Base-by-base conservation (phyloP, 176 grass and related monocot species). In the Cenchrus americanus region DNA sequence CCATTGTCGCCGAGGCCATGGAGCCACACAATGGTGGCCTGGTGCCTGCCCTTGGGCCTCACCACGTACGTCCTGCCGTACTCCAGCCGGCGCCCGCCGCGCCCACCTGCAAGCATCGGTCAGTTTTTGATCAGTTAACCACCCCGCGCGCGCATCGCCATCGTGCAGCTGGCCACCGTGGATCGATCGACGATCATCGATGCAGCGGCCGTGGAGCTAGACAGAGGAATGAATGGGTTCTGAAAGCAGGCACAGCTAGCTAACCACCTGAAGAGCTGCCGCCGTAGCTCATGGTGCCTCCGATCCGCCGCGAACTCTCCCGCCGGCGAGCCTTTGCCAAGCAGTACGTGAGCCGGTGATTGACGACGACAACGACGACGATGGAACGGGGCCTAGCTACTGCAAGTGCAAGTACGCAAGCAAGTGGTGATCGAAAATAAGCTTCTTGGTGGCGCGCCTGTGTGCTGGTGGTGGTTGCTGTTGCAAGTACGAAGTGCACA, bases 1-100 rank as follows among this genome's bases (percentile, higher is more conserved):
- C 94, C 94, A 90, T 97, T 97, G 86, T 97, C 94, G n/a, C 94
- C 94, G 50, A 94, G 46, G 78, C 91, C 94, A 68, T 97, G 94
- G 90, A 97, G 91, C 94, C 94, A 97, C 43, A 97, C 91, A 82
- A 97, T 97, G 55, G 94, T 97, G 79, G 89, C 94, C 88, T 82
- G 91, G 66, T 97, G 94, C 85, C 94, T 94, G 82, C 85, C 94
- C 87, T 92, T 97, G 52, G 94, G 94, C 92, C 94, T 92, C 72
- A 97, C 94, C 84, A 97, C 94, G 80, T 97, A 92, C 2, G 94
- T 97, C 86, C 94, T 86, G 26, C 94, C 94, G 54, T 97, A 97
- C 91, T 97, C 94, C 13, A 76, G 60, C 23, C 91, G 83, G 2
- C 94, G 54, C 19, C 75, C 69, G 2, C 84, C 80, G 44, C 82